Evolutionary conservation across 768 basidiomycete species (phyloP).

Genomic region (Gymnopilus junonius): DNA sequence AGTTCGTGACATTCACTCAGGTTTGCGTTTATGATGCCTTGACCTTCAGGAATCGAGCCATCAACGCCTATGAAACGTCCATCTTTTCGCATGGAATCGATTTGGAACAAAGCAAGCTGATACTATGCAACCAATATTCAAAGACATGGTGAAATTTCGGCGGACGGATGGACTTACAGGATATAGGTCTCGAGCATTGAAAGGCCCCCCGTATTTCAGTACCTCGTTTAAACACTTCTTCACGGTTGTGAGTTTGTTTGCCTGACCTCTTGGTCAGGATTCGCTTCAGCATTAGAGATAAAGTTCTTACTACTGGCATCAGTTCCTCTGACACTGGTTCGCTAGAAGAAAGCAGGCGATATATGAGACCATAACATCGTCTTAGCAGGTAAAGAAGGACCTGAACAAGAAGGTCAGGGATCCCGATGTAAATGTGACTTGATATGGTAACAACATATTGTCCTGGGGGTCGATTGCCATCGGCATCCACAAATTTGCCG

Average conservation of each 20-base stretch:
- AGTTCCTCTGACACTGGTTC: slow-evolving; percentile 98
- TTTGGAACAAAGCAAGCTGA: slow-evolving; percentile 93
- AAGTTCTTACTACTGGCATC: slow-evolving; percentile 80
- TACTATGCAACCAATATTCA: slow-evolving; percentile 54
- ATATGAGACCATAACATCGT: slow-evolving; percentile 96
- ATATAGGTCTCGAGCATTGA: slow-evolving; percentile 90
- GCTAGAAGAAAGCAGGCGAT: slow-evolving; percentile 88
- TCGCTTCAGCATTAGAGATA: neutral
- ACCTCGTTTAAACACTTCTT: slow-evolving; percentile 98
- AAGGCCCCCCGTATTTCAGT: slow-evolving; percentile 92
- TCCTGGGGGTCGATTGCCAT: slow-evolving; percentile 89
- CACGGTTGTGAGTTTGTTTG: slow-evolving; percentile 94
- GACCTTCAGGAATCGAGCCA: slow-evolving; percentile 92
- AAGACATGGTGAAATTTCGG: neutral
- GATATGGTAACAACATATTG: slow-evolving; percentile 83
- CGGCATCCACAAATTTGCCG: slow-evolving; percentile 94
- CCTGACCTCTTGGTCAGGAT: slow-evolving; percentile 47
- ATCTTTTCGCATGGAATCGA: slow-evolving; percentile 90
- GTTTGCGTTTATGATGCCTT: slow-evolving; percentile 95
- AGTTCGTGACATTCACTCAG: slow-evolving; percentile 96
- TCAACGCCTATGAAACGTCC: slow-evolving; percentile 92
- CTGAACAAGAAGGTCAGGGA: slow-evolving; percentile 41
- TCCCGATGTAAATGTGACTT: neutral
- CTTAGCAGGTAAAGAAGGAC: slow-evolving; percentile 91
- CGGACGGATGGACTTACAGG: slow-evolving; percentile 60